Conservation (phyloP, 1,139 yeast genomes). For the Yamadazyma jaroonii region DNA sequence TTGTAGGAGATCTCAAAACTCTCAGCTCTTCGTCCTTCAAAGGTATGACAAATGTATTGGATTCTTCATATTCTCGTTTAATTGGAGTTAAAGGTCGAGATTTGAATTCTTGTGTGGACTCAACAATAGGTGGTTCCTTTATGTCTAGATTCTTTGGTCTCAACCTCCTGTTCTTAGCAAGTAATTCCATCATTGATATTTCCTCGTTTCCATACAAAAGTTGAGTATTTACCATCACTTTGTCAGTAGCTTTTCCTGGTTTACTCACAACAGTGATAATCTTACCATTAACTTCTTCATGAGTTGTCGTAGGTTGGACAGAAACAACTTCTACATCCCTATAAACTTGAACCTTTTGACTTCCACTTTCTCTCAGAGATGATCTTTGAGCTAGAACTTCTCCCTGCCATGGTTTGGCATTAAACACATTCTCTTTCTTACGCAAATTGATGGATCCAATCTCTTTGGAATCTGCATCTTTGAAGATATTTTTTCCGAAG, state of each 20-base stretch:
- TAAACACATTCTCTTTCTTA: conserved; percentile 62
- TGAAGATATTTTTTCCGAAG: conserved; percentile 29
- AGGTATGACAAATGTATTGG: conserved; percentile 33
- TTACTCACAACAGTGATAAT: conserved; percentile 42
- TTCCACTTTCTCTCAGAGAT: conserved; percentile 1
- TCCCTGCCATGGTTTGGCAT: conserved; percentile 67
- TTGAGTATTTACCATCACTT: conserved; percentile 59
- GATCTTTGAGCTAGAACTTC: conserved; percentile 47
- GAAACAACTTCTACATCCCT: conserved; percentile 12
- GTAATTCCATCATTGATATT: conserved; percentile 59
- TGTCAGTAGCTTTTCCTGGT: conserved; percentile 65
- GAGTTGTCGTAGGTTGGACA: conserved; percentile 1
- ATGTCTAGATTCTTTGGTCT: conserved; percentile 1
- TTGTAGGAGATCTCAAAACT: conserved; percentile 62
- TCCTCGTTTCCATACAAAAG: conserved; percentile 47
- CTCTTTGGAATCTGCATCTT: conserved; percentile 22
- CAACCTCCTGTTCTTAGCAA: conserved; percentile 23
- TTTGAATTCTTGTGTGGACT: background rate
- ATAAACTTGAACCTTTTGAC: conserved; percentile 18
- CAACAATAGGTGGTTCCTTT: background rate
- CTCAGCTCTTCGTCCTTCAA: conserved; percentile 25
- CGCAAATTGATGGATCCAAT: conserved; percentile 52
- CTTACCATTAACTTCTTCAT: conserved; percentile 8
- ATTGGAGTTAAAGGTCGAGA: background rate
- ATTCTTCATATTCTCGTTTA: conserved; percentile 8